These are phyloP conservation scores for Hypomontagnella submonticulosa DNA, from an alignment of 495 filamentous ascomycete species.

Conservation along the genomic window DNA sequence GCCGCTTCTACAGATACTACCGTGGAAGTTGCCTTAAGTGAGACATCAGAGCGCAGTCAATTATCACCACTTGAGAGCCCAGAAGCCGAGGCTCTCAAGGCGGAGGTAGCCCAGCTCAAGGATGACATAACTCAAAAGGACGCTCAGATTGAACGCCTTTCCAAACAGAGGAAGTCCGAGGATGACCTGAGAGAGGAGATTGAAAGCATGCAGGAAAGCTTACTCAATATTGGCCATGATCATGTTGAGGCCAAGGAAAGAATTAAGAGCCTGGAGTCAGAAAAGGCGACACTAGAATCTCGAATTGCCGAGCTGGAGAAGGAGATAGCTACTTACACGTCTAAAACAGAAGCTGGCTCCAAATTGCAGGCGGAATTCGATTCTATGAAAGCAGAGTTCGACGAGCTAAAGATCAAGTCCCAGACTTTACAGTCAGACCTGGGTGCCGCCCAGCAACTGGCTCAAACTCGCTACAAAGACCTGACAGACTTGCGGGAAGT, in stretches of 20 bases:
- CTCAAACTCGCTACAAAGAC: slow-evolving; percentile 87
- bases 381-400: slow-evolving; percentile 74
- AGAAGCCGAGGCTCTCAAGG: slow-evolving; percentile 49
- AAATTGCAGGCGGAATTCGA: slow-evolving; percentile 69
- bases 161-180: slow-evolving; percentile 73
- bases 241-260: slow-evolving; percentile 84
- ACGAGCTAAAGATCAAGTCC: slow-evolving; percentile 76
- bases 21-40: slow-evolving; percentile 38
- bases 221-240: slow-evolving; percentile 79
- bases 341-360: slow-evolving; percentile 49
- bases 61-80: slow-evolving; percentile 42
- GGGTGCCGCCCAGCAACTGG: slow-evolving; percentile 84
- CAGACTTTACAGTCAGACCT: slow-evolving; percentile 82
- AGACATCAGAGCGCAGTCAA: slow-evolving; percentile 45
- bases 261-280: slow-evolving; percentile 67
- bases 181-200: slow-evolving; percentile 89
- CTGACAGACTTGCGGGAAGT: slow-evolving; percentile 80
- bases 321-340: slow-evolving; percentile 60
- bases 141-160: slow-evolving; percentile 71
- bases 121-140: slow-evolving; percentile 78
- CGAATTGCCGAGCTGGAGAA: slow-evolving; percentile 73
- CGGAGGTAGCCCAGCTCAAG: slow-evolving; percentile 61
- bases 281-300: slow-evolving; percentile 63
- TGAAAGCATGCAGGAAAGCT: slow-evolving; percentile 80
- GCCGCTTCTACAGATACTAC: slow-evolving; percentile 52